These are phyloP conservation scores for Heliocybe sulcata DNA, from an alignment of 1,284 basidiomycete species.

Conservation along the genomic window DNA sequence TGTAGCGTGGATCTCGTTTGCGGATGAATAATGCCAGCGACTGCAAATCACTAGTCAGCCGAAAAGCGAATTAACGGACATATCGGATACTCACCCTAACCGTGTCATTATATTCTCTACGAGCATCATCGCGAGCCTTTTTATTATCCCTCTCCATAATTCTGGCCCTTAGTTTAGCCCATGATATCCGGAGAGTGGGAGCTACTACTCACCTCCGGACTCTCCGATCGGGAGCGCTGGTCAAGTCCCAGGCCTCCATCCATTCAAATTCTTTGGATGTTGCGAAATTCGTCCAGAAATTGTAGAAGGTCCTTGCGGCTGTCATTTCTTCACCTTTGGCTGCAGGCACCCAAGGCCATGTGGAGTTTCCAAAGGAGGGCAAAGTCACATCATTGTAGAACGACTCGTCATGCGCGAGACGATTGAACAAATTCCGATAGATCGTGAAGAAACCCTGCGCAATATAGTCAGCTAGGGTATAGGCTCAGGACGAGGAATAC, in stretches of 20 bases:
- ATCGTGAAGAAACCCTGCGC: conserved; percentile 87
- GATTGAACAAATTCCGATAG: conserved; percentile 83
- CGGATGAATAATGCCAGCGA: conserved; percentile 83
- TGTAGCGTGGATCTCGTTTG: conserved; percentile 92
- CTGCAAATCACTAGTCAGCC: conserved; percentile 29
- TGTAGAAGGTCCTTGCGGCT: conserved; percentile 75
- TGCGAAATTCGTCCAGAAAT: conserved; percentile 81
- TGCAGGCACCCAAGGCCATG: conserved; percentile 61
- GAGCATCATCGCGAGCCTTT: conserved; percentile 80
- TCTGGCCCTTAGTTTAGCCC: conserved; percentile 25
- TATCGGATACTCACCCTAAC: conserved; percentile 55
- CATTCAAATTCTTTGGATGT: conserved; percentile 90
- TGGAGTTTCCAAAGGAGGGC: conserved; percentile 81
- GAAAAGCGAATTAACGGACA: conserved; percentile 1
- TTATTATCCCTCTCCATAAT: conserved; percentile 97
- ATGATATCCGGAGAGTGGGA: background rate
- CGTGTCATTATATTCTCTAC: conserved; percentile 91
- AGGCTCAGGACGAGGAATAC: conserved; percentile 1
- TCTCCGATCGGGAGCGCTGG: conserved; percentile 83
- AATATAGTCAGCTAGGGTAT: background rate
- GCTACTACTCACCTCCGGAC: conserved; percentile 53
- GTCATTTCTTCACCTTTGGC: conserved; percentile 33
- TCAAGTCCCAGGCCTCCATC: conserved; percentile 80
- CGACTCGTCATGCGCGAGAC: conserved; percentile 80
- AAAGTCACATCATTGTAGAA: conserved; percentile 49